Conservation (phyloP, 106 monocot genomes). For the Dendrobium huoshanense region DNA sequence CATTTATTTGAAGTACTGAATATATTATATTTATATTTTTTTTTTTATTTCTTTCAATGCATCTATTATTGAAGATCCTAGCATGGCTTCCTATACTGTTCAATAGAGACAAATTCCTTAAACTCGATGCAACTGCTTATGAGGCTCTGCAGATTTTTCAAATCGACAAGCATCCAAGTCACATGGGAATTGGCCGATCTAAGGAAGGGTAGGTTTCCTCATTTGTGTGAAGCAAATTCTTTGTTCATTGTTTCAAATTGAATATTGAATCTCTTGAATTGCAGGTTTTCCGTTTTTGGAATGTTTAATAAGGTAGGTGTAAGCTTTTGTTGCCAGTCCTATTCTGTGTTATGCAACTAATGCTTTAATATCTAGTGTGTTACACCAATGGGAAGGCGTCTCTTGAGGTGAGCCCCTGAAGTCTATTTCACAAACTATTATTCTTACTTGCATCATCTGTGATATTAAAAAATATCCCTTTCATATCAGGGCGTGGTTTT, state of each 20-base stretch:
- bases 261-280: conserved; percentile 9
- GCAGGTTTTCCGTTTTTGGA: conserved; percentile 97
- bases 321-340: background rate
- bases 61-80: background rate
- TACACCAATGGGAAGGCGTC: conserved; percentile 87
- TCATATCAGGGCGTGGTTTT: conserved; percentile 59
- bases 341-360: conserved; percentile 10
- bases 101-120: conserved; percentile 84
- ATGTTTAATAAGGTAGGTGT: conserved; percentile 87
- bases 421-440: background rate
- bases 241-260: conserved; percentile 4
- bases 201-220: conserved; percentile 82
- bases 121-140: conserved; percentile 88
- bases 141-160: conserved; percentile 97
- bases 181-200: conserved; percentile 98
- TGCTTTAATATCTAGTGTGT: conserved; percentile 56
- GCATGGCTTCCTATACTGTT: conserved; percentile 36
- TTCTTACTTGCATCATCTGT: background rate
- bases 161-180: conserved; percentile 95
- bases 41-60: background rate
- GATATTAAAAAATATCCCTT: background rate
- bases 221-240: background rate
- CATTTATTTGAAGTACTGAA: background rate
- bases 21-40: conserved; percentile 1
- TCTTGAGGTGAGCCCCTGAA: conserved; percentile 51